phyloP scores from a whole-genome alignment of 2,329 filamentous ascomycete genomes.

The Nemania bipapillata region DNA sequence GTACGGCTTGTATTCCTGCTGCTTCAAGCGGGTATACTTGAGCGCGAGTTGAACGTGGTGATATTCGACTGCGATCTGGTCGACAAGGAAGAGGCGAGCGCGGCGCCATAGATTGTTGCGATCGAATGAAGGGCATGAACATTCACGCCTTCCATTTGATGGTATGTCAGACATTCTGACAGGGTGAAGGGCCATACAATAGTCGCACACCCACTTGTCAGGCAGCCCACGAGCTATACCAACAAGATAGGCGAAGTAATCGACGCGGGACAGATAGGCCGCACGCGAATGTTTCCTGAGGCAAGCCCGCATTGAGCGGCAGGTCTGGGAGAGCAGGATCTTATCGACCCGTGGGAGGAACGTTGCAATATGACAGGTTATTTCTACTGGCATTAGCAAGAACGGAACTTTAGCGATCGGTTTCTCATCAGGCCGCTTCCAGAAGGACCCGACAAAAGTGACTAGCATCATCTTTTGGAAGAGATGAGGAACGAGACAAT shows the following conservation, averaged over 20 bases:
- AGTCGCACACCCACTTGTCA: constrained; percentile 7
- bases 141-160: neutral
- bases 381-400: neutral
- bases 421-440: constrained; percentile 2
- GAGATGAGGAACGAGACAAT: neutral
- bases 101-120: neutral
- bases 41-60: constrained; percentile 25
- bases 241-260: constrained; percentile 13
- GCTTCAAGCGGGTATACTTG: constrained; percentile 21
- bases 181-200: constrained; percentile 7
- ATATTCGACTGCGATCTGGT: neutral
- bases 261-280: neutral
- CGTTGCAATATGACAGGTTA: neutral
- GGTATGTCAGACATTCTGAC: constrained; percentile 11
- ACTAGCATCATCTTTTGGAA: constrained; percentile 3
- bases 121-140: constrained; percentile 1
- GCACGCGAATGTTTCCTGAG: neutral
- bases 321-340: constrained; percentile 8
- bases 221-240: neutral
- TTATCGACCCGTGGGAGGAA: constrained; percentile 2
- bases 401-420: neutral
- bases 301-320: constrained; percentile 2
- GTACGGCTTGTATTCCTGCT: constrained; percentile 16
- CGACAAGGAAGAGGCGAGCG: neutral
- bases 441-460: neutral